These are phyloP conservation scores for Talaromyces nanjingensis DNA, from an alignment of 495 filamentous ascomycete genomes.

Conservation along the genomic window DNA sequence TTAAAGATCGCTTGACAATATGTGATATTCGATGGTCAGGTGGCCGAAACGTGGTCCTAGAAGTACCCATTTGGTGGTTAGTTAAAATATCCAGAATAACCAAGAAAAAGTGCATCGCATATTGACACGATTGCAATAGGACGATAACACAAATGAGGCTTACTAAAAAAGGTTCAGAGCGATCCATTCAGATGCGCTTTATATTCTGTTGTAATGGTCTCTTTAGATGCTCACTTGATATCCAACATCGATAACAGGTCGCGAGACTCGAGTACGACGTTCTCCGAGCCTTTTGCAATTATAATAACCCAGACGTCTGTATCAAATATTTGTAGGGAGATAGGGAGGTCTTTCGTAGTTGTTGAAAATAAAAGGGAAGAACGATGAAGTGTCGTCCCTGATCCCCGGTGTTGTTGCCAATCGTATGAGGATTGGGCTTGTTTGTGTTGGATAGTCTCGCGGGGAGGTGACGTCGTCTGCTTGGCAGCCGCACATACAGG, in stretches of 20 bases:
- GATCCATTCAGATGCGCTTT: background rate
- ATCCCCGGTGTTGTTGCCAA: background rate
- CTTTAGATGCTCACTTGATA: background rate
- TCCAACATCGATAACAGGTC: background rate
- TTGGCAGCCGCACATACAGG: background rate
- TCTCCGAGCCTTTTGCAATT: background rate
- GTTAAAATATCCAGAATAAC: background rate
- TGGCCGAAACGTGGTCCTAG: background rate
- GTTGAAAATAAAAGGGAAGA: background rate
- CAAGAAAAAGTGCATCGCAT: background rate
- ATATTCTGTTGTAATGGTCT: background rate
- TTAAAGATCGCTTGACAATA: background rate
- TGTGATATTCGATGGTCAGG: background rate
- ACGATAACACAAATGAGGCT: background rate
- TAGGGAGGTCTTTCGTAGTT: background rate
- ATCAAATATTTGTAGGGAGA: background rate
- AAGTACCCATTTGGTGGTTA: background rate
- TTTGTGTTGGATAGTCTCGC: background rate
- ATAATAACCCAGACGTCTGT: background rate
- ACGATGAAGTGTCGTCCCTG: background rate
- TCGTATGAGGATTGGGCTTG: conserved; percentile 1
- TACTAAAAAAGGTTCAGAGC: background rate
- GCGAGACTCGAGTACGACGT: background rate
- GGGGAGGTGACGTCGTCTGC: conserved; percentile 1
- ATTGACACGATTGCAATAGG: background rate